These are phyloP conservation scores for Phallus indusiatus DNA, from an alignment of 768 basidiomycete species.

Conservation along the genomic window DNA sequence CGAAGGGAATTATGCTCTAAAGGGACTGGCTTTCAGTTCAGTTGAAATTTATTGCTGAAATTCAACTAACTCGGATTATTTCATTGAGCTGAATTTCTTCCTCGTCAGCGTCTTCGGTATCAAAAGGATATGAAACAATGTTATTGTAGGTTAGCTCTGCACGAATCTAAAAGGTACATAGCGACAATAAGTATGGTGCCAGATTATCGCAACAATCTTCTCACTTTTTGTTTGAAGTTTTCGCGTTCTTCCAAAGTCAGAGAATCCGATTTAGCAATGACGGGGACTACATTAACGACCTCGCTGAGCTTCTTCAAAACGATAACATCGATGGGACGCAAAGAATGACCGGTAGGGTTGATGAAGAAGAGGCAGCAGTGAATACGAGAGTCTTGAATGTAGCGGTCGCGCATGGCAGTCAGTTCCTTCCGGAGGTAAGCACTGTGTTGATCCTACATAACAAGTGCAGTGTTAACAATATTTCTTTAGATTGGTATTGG, in stretches of 20 bases:
- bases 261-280: conserved; percentile 95
- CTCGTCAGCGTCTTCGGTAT: conserved; percentile 90
- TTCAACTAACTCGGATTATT: conserved; percentile 62
- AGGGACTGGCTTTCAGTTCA: neutral
- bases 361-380: conserved; percentile 99
- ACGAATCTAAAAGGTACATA: conserved; percentile 52
- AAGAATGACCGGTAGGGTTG: conserved; percentile 92
- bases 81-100: conserved; percentile 90
- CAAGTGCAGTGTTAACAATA: too few species aligned
- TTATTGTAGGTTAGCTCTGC: conserved; percentile 86
- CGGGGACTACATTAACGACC: conserved; percentile 98
- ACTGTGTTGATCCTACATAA: conserved; percentile 81
- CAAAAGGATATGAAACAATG: conserved; percentile 94
- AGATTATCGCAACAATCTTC: neutral
- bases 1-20: conserved; percentile 92
- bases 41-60: neutral
- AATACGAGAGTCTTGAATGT: conserved; percentile 96
- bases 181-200: neutral
- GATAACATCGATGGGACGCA: conserved; percentile 93
- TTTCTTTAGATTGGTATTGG: neutral
- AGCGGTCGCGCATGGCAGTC: conserved; percentile 96
- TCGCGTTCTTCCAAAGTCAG: conserved; percentile 90
- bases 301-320: conserved; percentile 99
- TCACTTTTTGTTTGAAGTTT: conserved; percentile 85
- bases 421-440: conserved; percentile 98